Evolutionary conservation across 345 rosid genomes (phyloP), one percentile per base, ranked within the genome.

Genomic region (Barbarea vulgaris): DNA sequence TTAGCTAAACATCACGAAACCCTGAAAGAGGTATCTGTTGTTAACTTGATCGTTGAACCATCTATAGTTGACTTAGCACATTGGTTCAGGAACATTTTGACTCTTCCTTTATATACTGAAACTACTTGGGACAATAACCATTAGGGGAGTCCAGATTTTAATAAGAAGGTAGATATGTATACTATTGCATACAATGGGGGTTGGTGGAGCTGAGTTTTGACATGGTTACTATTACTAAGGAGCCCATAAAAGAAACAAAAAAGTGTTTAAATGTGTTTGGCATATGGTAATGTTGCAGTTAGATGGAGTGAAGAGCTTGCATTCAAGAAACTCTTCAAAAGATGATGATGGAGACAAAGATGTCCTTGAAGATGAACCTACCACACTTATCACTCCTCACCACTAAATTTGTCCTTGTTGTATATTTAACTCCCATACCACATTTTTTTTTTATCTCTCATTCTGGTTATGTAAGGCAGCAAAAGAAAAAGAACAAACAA

Each of bases 1-100:
- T 74, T 85, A 73, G 86, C 84, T 28, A 76, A 82, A 47, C 92
- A 94, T 75, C 88, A 90, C n/a, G 85, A 86, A 69, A 84, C 83
- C 19, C 79, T 87, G 79, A 88, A 83, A 80, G 88, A 90, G 96
- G 97, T 90, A 73, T 64, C 28, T 3, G 33, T 15, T 46, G 9
- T 3, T 51, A 56, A 47, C 47, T 58, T 72, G 30, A 44, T 44
- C 42, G 6, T 28, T 56, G 11, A 24, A 55, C 54, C 64, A 72
- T 51, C 53, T 46, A 15, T 28, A 13, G 42, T 63, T 52, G 19
- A 48, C 41, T 37, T 37, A 28, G 22, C 18, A 62, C 31, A 50
- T 37, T 1, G 3, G 25, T 63, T 17, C 39, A 54, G 18, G 17
- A 25, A 42, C n/a, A 63, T 63, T 19, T 66, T 9, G 9, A 48